phyloP scores from a whole-genome alignment of 345 rosid genomes.

The Cochlearia excelsa region DNA sequence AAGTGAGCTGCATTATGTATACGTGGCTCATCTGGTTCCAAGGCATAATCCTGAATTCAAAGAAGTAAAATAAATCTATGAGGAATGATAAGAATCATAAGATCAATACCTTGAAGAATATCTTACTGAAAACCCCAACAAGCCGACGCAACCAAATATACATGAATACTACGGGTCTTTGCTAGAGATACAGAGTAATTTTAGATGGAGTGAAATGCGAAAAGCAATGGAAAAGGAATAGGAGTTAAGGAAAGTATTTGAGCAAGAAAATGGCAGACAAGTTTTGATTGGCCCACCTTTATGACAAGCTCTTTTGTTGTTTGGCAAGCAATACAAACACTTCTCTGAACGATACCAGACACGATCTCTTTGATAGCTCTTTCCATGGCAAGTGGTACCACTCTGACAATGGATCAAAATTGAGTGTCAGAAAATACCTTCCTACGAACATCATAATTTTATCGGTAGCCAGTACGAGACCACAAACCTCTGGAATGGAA shows the following conservation, averaged over 20 bases:
- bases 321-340: conserved; percentile 97
- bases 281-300: conserved; percentile 53
- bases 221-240: not conserved
- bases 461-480: conserved; percentile 3
- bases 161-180: not conserved
- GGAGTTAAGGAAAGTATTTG: not conserved
- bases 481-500: conserved; percentile 90
- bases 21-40: conserved; percentile 87
- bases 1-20: conserved; percentile 90
- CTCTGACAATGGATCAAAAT: conserved; percentile 42
- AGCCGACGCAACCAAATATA: not conserved
- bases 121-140: conserved; percentile 5
- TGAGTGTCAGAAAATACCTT: conserved; percentile 10
- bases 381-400: conserved; percentile 88
- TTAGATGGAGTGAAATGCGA: not conserved
- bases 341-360: conserved; percentile 82
- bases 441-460: conserved; percentile 5
- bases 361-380: conserved; percentile 95
- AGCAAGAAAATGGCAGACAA: conserved; percentile 3
- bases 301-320: conserved; percentile 96
- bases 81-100: not conserved
- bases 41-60: conserved; percentile 68
- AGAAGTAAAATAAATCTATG: not conserved
- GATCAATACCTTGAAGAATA: not conserved
- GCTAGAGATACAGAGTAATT: not conserved